Evolutionary conservation across 495 filamentous ascomycete genomes (phyloP), one percentile per base, ranked within the genome.

Genomic region (Haplographium delicatum): DNA sequence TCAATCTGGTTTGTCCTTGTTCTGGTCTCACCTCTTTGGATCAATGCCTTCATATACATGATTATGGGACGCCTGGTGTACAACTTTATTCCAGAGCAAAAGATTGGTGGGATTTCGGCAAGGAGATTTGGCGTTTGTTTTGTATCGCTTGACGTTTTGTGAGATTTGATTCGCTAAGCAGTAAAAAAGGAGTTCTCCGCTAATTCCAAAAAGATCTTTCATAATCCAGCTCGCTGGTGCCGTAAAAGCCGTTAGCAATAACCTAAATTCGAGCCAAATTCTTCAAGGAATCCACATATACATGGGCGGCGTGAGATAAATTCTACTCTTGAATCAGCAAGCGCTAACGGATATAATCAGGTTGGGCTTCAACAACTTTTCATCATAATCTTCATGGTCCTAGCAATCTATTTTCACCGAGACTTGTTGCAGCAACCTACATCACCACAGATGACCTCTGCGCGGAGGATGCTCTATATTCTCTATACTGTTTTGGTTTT

Each of bases 21-120:
- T 35, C 51, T 76, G n/a, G 60, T 72, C 6, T 71, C 71, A 6
- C 74, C 74, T 0, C 46, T 72, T 4, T 62, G 75, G 71, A 73
- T 80, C 53, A 84, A 86, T 34, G 82, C 82, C 3, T 84, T 76
- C 56, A 69, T 74, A 15, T 86, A 86, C 68, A 84, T 85, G 81
- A 73, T 76, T n/a, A 65, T 85, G 41, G n/a, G n/a, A n/a, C n/a
- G n/a, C n/a, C 70, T 85, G 68, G 73, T 84, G 11, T 69, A 69
- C 55, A 77, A 74, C 58, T 83, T 72, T 63, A 57, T 77, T 15
- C 64, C 71, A 0, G 60, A 64, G 4, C 60, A 69, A 16, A 68
- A 63, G 22, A 62, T 84, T 5, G 62, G 57, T 27, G 52, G 67
- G 0, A 64, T 86, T 50, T 72, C 72, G 13, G 72, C 80, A 0